Percentiles rank a stretch among this genome's conserved stretches.
Evolutionary conservation across 352 stramenopile genomes (phyloP).

Genomic region (Phytophthora parvispora): DNA sequence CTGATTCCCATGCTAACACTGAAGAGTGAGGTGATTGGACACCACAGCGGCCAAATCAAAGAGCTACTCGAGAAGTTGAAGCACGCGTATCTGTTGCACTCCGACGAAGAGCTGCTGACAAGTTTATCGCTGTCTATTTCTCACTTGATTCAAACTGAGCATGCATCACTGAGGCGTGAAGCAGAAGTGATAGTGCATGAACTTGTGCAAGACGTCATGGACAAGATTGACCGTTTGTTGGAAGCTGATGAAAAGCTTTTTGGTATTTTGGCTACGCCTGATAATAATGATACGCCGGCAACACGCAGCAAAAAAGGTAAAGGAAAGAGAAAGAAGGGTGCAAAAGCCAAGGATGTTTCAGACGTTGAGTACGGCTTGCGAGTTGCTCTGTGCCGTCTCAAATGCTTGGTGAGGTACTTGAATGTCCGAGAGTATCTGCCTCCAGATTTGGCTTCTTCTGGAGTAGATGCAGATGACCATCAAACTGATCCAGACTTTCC

Average conservation of each 20-base stretch:
- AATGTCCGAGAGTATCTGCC: slow-evolving; percentile 75
- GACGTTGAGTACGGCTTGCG: slow-evolving; percentile 81
- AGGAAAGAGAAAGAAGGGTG: slow-evolving; percentile 38
- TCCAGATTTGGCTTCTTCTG: slow-evolving; percentile 26
- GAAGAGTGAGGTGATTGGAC: slow-evolving; percentile 68
- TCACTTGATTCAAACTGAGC: slow-evolving; percentile 76
- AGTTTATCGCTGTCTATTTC: slow-evolving; percentile 73
- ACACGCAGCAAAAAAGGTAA: slow-evolving; percentile 41
- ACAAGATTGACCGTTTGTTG: slow-evolving; percentile 65
- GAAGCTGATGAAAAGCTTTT: slow-evolving; percentile 63
- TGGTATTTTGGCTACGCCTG: slow-evolving; percentile 16
- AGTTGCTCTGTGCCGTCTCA: slow-evolving; percentile 64
- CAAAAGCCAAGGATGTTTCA: slow-evolving; percentile 58
- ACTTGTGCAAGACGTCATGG: slow-evolving; percentile 72
- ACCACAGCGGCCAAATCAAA: slow-evolving; percentile 77
- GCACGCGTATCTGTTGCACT: slow-evolving; percentile 73
- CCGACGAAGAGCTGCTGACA: slow-evolving; percentile 77
- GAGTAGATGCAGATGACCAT: slow-evolving; percentile 1
- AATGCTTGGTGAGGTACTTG: slow-evolving; percentile 70
- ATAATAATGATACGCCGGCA: slow-evolving; percentile 14
- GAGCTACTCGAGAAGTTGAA: slow-evolving; percentile 83
- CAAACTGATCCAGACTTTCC: neutral
- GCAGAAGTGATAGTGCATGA: slow-evolving; percentile 81
- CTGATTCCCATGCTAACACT: slow-evolving; percentile 80
- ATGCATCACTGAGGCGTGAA: slow-evolving; percentile 85